phyloP scores from a whole-genome alignment of 2,329 filamentous ascomycete genomes.

The Verticillium isaacii region DNA sequence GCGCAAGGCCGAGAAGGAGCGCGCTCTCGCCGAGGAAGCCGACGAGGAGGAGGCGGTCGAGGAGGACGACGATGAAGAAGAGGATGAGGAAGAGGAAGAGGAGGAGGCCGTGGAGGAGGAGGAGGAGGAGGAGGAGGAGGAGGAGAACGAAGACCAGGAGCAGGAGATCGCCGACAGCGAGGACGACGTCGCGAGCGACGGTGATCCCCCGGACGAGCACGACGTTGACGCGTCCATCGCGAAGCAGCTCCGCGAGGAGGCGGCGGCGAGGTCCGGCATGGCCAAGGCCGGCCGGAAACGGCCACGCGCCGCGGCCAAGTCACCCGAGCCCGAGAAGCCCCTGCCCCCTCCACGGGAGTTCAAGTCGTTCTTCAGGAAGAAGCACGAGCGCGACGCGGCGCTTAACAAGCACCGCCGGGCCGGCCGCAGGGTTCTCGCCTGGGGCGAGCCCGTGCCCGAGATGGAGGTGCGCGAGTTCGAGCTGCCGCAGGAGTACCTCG shows the following conservation, averaged over 20 bases:
- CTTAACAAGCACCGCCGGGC: conserved; percentile 68
- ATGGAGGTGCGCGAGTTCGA: conserved; percentile 66
- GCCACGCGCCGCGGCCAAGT: conserved; percentile 18
- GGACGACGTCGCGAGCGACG: conserved; percentile 18
- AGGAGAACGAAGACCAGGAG: conserved; percentile 18
- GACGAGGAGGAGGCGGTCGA: conserved; percentile 32
- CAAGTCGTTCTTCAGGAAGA: conserved; percentile 81
- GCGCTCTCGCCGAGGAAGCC: conserved; percentile 46
- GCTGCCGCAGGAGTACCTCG: conserved; percentile 60
- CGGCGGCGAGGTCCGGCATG: conserved; percentile 41
- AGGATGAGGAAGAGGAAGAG: conserved; percentile 19
- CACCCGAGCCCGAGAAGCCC: conserved; percentile 13
- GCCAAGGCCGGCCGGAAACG: conserved; percentile 25
- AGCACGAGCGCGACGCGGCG: conserved; percentile 73
- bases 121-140: conserved; percentile 19
- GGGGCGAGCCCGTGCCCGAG: conserved; percentile 77
- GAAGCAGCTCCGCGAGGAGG: conserved; percentile 71
- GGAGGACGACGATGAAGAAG: conserved; percentile 23
- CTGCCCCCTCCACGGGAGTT: conserved; percentile 54
- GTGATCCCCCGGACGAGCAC: conserved; percentile 54
- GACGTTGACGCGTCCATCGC: conserved; percentile 69
- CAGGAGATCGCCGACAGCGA: conserved; percentile 20
- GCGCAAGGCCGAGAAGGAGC: conserved; percentile 71
- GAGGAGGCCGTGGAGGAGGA: conserved; percentile 17
- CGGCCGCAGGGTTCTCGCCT: conserved; percentile 68